Evolutionary conservation across 441 rosid genomes (phyloP), one percentile per base, ranked within the genome.

Genomic region (Manihot esculenta): DNA sequence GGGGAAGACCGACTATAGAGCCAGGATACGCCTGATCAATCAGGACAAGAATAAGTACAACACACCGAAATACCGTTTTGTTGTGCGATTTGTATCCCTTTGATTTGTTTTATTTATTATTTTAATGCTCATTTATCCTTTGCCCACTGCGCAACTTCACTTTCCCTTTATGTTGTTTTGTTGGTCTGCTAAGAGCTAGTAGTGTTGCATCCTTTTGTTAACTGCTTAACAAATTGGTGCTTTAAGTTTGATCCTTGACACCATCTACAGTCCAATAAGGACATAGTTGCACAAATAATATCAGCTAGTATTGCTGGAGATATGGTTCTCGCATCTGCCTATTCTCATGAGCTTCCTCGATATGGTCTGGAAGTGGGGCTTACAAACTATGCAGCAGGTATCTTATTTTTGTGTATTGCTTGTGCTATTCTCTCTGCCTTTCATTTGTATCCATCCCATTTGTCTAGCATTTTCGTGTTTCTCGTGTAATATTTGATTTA

Each of bases 41-140:
- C 98, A 94, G 54, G 96, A 91, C 68, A 94, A 94, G 84, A 94
- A 94, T 83, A 94, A 94, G 78, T 94, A 94, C 82, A 94, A 89
- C 81, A 94, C 96, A 0, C 97, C 99, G 0, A 94, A 94, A 74
- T 91, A 91, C 61, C 90, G 95, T 0, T 91, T 91, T 64, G 92
- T 94, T 60, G 97, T 94, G 60, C 78, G 96, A 63, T 88, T 88
- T 64, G 94, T 91, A 88, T 87, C 91, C 84, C 51, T 41, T 0
- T 50, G 13, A 50, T 38, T 9, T 21, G 42, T 1, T 35, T 27
- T 21, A 21, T 55, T 35, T 38, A 15, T 18, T 15, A 13, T n/a
- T 58, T 15, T 49, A 5, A 0, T 59, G 59, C 15, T 49, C 18
- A 27, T 47, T 49, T n/a, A 12, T n/a, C 26, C 26, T 20, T 53